Conservation (phyloP, 2,329 filamentous ascomycete genomes). For the Helotiales sp. region DNA sequence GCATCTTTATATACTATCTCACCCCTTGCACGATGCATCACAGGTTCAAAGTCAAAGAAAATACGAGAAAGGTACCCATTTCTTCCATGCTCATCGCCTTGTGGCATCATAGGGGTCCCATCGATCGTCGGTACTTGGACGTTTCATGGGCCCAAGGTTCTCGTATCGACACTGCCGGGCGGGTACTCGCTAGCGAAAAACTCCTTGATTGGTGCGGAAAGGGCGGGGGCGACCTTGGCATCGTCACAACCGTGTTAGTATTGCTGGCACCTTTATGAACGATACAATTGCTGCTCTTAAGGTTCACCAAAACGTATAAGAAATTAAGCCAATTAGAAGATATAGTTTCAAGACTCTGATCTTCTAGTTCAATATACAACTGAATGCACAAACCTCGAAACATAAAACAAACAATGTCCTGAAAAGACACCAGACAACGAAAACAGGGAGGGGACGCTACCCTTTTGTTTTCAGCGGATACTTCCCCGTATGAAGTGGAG, state of each 20-base stretch:
- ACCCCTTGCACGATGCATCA: not conserved
- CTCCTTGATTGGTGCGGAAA: not conserved
- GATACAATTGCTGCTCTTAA: too few relatives aligned
- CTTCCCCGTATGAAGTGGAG: constrained; percentile 7
- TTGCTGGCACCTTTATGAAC: too few relatives aligned
- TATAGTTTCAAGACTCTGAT: too few relatives aligned
- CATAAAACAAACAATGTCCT: too few relatives aligned
- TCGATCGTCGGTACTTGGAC: constrained; percentile 2
- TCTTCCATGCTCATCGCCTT: not conserved
- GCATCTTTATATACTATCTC: not conserved
- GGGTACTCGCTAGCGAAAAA: not conserved
- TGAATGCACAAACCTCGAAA: too few relatives aligned
- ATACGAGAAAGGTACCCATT: not conserved
- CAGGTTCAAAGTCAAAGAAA: not conserved
- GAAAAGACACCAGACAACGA: too few relatives aligned
- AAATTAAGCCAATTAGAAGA: too few relatives aligned
- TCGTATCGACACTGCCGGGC: constrained; percentile 10
- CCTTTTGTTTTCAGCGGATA: not conserved
- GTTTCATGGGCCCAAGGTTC: not conserved
- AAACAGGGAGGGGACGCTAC: too few relatives aligned
- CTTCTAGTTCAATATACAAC: too few relatives aligned
- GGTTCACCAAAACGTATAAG: too few relatives aligned
- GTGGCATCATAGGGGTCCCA: not conserved
- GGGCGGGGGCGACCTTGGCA: constrained; percentile 6
- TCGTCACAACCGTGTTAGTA: not conserved